These are phyloP conservation scores for Tagetes patula DNA, from an alignment of 129 eudicot species.

Conservation along the genomic window DNA sequence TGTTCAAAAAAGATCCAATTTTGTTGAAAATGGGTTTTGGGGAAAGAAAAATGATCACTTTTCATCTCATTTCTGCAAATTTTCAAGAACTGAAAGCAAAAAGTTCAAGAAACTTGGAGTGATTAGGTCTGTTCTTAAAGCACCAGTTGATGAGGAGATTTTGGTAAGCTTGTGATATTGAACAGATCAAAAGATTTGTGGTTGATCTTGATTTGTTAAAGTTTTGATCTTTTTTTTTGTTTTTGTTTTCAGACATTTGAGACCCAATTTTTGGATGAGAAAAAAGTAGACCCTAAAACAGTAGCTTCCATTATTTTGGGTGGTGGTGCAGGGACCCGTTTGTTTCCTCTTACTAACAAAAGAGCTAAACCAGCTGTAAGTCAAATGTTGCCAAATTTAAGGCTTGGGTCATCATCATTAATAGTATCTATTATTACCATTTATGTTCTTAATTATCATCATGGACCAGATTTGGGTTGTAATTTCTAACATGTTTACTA, in stretches of 20 bases:
- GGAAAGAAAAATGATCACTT: conserved; percentile 46
- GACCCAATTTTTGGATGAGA: conserved; percentile 42
- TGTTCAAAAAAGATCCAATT: conserved; percentile 24
- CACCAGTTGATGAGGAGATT: conserved; percentile 56
- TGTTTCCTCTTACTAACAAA: conserved; percentile 84
- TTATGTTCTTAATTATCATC: too few species aligned
- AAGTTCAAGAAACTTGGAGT: conserved; percentile 45
- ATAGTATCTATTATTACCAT: too few species aligned
- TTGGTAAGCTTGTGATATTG: conserved; percentile 43
- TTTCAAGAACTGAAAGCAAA: conserved; percentile 36
- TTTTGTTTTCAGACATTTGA: conserved; percentile 54
- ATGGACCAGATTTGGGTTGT: neutral
- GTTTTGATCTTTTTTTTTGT: neutral
- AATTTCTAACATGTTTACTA: neutral
- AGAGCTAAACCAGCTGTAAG: conserved; percentile 99
- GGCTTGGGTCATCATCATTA: neutral
- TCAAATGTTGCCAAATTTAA: conserved; percentile 8
- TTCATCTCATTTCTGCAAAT: conserved; percentile 28
- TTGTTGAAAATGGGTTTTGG: conserved; percentile 42
- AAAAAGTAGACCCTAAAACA: conserved; percentile 66
- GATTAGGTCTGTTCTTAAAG: conserved; percentile 63
- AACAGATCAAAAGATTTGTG: conserved; percentile 2
- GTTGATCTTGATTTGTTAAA: neutral
- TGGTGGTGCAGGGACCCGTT: conserved; percentile 93
- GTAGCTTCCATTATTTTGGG: conserved; percentile 86